These are phyloP conservation scores for Phlebopus sp. DNA, from an alignment of 1,284 basidiomycete species.

Conservation along the genomic window DNA sequence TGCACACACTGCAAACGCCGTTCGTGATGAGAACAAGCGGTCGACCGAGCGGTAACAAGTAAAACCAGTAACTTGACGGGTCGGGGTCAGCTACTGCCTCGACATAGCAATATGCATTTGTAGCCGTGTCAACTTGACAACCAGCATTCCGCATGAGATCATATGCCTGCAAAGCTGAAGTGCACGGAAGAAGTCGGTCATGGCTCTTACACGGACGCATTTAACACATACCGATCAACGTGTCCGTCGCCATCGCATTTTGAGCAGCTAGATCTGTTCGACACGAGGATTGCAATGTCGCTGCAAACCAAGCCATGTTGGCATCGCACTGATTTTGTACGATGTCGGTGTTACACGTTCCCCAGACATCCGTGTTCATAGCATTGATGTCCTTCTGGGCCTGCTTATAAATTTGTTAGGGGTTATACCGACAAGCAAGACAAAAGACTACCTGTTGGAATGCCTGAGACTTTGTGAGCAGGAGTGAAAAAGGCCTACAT, in stretches of 20 bases:
- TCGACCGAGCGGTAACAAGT: constrained; percentile 57
- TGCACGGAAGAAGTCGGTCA: constrained; percentile 1
- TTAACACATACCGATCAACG: constrained; percentile 47
- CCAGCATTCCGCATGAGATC: constrained; percentile 52
- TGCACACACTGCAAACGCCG: constrained; percentile 59
- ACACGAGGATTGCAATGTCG: constrained; percentile 47
- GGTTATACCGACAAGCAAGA: constrained; percentile 1
- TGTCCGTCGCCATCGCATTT: constrained; percentile 48
- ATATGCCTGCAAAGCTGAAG: constrained; percentile 56
- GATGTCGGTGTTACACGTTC: constrained; percentile 67
- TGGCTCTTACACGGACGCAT: neutral
- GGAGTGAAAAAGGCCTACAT: constrained; percentile 75
- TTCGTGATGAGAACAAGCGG: constrained; percentile 44
- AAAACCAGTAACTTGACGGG: constrained; percentile 65
- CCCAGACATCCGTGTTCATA: constrained; percentile 71
- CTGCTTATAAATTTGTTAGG: constrained; percentile 37
- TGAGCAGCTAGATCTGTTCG: constrained; percentile 47
- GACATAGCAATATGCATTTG: constrained; percentile 68
- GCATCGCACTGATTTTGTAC: constrained; percentile 46
- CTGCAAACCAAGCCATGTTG: constrained; percentile 64
- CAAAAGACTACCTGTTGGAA: constrained; percentile 52
- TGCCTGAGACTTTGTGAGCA: constrained; percentile 54
- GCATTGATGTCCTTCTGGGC: constrained; percentile 59
- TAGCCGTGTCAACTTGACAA: constrained; percentile 52
- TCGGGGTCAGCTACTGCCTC: constrained; percentile 52